These are phyloP conservation scores for Fusarium agapanthi DNA, from an alignment of 2,329 filamentous ascomycete genomes.

Conservation along the genomic window DNA sequence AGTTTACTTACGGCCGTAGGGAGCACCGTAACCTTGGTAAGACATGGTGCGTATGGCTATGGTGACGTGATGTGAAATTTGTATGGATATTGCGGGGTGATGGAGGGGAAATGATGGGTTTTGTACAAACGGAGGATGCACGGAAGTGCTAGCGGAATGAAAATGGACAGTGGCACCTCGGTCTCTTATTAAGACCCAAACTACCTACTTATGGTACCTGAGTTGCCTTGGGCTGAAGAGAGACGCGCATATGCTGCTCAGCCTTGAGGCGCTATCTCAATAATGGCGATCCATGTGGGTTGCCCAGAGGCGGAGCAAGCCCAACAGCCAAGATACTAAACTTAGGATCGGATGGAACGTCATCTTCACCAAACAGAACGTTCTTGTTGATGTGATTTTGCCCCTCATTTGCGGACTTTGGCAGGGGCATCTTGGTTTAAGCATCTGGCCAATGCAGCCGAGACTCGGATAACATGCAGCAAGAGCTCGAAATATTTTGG, in stretches of 20 bases:
- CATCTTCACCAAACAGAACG: conserved; percentile 20
- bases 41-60: conserved; percentile 45
- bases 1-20: conserved; percentile 49
- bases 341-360: conserved; percentile 24
- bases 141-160: neutral
- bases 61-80: conserved; percentile 1
- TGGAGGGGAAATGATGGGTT: conserved; percentile 9
- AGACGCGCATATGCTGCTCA: conserved; percentile 28
- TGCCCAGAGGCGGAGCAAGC: conserved; percentile 27
- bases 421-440: conserved; percentile 20
- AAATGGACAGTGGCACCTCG: conserved; percentile 20
- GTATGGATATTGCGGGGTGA: conserved; percentile 17
- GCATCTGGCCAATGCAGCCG: conserved; percentile 12
- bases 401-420: neutral
- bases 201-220: neutral
- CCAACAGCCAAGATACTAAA: conserved; percentile 4
- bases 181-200: conserved; percentile 22
- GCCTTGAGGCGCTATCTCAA: conserved; percentile 29
- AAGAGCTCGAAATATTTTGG: neutral
- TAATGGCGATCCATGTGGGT: conserved; percentile 32
- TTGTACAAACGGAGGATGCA: conserved; percentile 4
- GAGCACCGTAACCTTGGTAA: conserved; percentile 47
- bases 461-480: conserved; percentile 8
- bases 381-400: conserved; percentile 1
- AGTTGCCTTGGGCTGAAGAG: conserved; percentile 17